Conservation (phyloP, 1,284 basidiomycete genomes). For the Moesziomyces sp. region DNA sequence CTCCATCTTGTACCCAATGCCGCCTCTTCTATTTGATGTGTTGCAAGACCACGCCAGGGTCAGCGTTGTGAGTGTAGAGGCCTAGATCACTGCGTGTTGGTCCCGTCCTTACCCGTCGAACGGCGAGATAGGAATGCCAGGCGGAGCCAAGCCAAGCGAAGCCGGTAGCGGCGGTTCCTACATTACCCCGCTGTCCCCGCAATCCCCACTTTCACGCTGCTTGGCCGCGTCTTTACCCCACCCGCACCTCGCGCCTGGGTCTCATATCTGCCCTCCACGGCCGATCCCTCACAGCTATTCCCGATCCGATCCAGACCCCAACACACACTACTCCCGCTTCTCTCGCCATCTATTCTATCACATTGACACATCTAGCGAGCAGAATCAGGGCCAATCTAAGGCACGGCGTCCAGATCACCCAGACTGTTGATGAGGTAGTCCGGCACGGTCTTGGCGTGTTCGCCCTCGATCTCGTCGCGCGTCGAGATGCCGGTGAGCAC, state of each 20-base stretch:
- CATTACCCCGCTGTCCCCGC: constrained; percentile 10
- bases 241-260: neutral
- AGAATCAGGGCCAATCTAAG: constrained; percentile 1
- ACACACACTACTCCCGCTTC: no score
- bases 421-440: constrained; percentile 61
- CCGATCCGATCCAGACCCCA: neutral
- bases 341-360: constrained; percentile 4
- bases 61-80: no score
- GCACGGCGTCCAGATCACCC: constrained; percentile 57
- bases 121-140: no score
- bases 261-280: neutral
- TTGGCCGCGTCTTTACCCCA: neutral
- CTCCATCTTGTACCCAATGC: no score
- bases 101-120: no score
- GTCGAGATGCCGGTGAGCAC: constrained; percentile 82
- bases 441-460: constrained; percentile 67
- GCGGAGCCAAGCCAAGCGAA: constrained; percentile 1
- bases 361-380: neutral
- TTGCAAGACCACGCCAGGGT: no score
- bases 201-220: constrained; percentile 7
- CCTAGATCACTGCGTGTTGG: no score
- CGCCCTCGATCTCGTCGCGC: constrained; percentile 71
- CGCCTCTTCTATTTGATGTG: no score
- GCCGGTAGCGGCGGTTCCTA: constrained; percentile 3
- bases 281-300: neutral